Percentiles rank a stretch among this genome's conserved stretches.
These are phyloP conservation scores for Prosopis cineraria DNA, from an alignment of 306 rosid genomes.

Conservation along the genomic window DNA sequence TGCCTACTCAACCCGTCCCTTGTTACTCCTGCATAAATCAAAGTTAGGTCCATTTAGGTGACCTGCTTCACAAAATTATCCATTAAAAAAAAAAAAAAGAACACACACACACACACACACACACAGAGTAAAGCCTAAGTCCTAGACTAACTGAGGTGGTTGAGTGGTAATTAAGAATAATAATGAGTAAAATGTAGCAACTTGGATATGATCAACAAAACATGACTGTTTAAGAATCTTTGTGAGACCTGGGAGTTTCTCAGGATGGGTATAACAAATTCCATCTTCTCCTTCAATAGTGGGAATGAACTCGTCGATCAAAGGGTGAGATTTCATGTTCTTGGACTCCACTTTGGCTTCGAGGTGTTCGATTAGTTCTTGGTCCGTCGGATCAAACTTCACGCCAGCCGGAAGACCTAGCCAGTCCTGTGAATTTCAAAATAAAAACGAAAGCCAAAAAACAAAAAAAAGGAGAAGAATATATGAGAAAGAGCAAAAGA, in stretches of 20 bases:
- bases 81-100: not conserved
- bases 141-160: not conserved
- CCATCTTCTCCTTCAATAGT: slow-evolving; percentile 93
- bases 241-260: slow-evolving; percentile 83
- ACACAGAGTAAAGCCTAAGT: not conserved
- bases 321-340: slow-evolving; percentile 78
- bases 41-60: slow-evolving; percentile 4
- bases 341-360: slow-evolving; percentile 82
- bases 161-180: not conserved
- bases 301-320: slow-evolving; percentile 86
- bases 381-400: slow-evolving; percentile 88
- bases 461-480: not conserved
- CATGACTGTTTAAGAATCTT: too few relatives aligned
- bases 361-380: slow-evolving; percentile 82
- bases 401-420: slow-evolving; percentile 90
- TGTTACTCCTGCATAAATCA: slow-evolving; percentile 57
- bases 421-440: slow-evolving; percentile 64
- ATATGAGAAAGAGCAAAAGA: slow-evolving; percentile 31
- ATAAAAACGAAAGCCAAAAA: not conserved
- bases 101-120: not conserved
- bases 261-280: slow-evolving; percentile 93
- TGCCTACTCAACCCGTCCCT: slow-evolving; percentile 81
- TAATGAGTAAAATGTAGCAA: not conserved
- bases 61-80: not conserved
- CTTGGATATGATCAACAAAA: too few relatives aligned